Base-by-base conservation (phyloP, 768 basidiomycete genomes). In the Auriscalpium orientale region DNA sequence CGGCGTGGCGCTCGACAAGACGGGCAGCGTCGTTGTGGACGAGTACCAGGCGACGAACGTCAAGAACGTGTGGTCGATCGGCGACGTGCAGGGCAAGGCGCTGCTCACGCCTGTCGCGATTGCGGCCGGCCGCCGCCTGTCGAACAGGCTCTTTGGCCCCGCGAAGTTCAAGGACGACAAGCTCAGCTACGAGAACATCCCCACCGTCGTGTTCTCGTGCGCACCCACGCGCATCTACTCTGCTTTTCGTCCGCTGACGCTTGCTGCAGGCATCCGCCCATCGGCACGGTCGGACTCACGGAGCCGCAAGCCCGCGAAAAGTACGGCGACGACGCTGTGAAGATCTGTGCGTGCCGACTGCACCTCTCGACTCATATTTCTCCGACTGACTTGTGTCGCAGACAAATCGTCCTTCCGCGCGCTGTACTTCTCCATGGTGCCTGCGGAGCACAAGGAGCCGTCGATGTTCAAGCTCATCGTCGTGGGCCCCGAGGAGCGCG, bases 51-150 rank as follows among this genome's bases (percentile, higher is more conserved):
- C 87, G 67, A 83, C 91, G 51, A 79, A 68, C 51, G 80, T 93
- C 18, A 72, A 80, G 34, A 79, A 82, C 46, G 76, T 98, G 62
- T 85, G 78, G 46, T 83, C 93, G 2, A 85, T 98, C 55, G 97
- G 97, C 2, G 97, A 99, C 67, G 91, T 94, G 20, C 83, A 83
- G 62, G 97, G 97, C 58, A 95, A 97, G 71, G 90, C 84, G 45
- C 76, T 95, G 35, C 77, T 99, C 57, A 99, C 97, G 4, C 97
- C 97, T 15, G 97, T 99, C 10, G 97, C 97, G 44, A 95, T 99
- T 56, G 95, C 95, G 49, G 97, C 97, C 15, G 97, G 93, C 20
- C 77, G 97, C 57, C 75, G 93, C 58, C 75, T 98, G 40, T 79
- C 88, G 53, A 98, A 98, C 73, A 77, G 97, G 57, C 72, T 98